phyloP scores from a whole-genome alignment of 2,329 filamentous ascomycete species.

The Ascocoryne sarcoides region DNA sequence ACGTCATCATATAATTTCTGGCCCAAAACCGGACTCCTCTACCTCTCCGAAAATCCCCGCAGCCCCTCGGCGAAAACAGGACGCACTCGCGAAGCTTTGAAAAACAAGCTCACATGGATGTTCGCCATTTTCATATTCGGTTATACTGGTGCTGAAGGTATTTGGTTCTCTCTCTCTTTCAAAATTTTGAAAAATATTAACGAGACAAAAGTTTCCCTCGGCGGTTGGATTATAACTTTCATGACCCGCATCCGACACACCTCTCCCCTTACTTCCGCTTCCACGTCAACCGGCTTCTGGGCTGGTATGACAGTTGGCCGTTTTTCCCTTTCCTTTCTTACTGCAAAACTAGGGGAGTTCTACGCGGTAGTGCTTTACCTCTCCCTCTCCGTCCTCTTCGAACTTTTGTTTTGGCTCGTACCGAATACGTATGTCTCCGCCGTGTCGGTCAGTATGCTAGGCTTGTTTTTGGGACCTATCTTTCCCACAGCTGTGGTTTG shows the following conservation, averaged over 20 bases:
- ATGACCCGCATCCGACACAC: constrained; percentile 73
- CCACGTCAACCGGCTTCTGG: constrained; percentile 78
- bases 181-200: too few species aligned
- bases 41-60: constrained; percentile 47
- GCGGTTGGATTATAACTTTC: constrained; percentile 78
- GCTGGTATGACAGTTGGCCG: constrained; percentile 69
- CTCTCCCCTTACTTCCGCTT: constrained; percentile 60
- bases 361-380: constrained; percentile 56
- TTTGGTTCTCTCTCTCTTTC: too few species aligned
- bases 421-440: constrained; percentile 67
- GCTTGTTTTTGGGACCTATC: constrained; percentile 72
- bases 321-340: constrained; percentile 66
- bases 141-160: constrained; percentile 65
- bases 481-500: constrained; percentile 69
- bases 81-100: constrained; percentile 27
- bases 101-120: constrained; percentile 59
- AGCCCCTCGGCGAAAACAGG: constrained; percentile 12
- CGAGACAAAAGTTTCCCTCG: constrained; percentile 54
- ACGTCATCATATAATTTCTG: constrained; percentile 52
- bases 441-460: constrained; percentile 61
- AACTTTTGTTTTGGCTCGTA: constrained; percentile 74
- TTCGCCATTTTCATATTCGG: constrained; percentile 64
- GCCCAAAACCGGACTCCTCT: constrained; percentile 47
- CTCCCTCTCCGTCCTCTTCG: constrained; percentile 49
- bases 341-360: constrained; percentile 65